Evolutionary conservation across 2,329 filamentous ascomycete genomes (phyloP).

Genomic region (Didymella lethalis): DNA sequence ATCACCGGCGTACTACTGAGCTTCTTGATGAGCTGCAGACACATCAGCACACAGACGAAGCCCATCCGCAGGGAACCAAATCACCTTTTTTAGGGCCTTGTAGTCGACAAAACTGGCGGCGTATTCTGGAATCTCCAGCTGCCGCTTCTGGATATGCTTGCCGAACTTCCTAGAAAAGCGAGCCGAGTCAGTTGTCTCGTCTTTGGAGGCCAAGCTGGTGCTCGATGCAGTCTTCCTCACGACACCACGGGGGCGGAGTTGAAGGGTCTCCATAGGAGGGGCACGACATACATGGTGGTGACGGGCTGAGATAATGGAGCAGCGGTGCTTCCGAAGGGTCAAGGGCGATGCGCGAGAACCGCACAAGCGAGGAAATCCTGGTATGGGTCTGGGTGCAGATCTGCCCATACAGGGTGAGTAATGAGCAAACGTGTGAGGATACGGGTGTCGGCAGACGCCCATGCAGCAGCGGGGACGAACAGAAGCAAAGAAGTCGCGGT

Average conservation of each 20-base stretch:
- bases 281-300: constrained; percentile 50
- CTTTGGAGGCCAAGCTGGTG: constrained; percentile 48
- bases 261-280: constrained; percentile 46
- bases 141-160: constrained; percentile 98
- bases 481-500: constrained; percentile 35
- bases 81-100: constrained; percentile 97
- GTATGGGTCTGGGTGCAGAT: constrained; percentile 32
- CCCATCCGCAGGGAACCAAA: constrained; percentile 20
- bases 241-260: constrained; percentile 38
- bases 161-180: constrained; percentile 87
- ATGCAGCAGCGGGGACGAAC: constrained; percentile 38
- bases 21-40: constrained; percentile 90
- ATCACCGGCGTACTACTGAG: constrained; percentile 90
- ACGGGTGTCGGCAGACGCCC: constrained; percentile 40
- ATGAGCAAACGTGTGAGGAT: constrained; percentile 28
- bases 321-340: constrained; percentile 13
- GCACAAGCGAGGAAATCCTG: constrained; percentile 44
- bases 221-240: constrained; percentile 47
- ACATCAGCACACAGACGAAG: constrained; percentile 24
- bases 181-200: constrained; percentile 49
- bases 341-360: constrained; percentile 35
- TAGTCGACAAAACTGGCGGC: constrained; percentile 99
- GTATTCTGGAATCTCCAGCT: constrained; percentile 99
- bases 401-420: constrained; percentile 45
- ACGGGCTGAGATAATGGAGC: constrained; percentile 30